Percentiles rank a stretch among this genome's conserved stretches.
phyloP scores from a whole-genome alignment of 345 rosid species.

The Melaleuca alternifolia region DNA sequence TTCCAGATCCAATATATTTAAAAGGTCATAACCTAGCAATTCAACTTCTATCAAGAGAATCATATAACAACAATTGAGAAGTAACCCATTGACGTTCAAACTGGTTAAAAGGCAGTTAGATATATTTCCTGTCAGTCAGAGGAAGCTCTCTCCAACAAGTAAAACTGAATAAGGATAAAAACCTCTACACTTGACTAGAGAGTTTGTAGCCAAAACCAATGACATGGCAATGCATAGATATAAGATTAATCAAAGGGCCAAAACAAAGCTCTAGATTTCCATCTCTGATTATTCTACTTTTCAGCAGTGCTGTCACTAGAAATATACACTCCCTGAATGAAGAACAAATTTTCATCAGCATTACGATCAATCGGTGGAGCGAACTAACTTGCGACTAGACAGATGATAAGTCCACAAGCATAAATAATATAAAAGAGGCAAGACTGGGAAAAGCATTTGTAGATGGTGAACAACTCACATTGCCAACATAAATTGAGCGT shows the following conservation, averaged over 20 bases:
- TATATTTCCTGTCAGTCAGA: background rate
- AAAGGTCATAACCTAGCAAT: background rate
- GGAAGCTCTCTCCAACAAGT: background rate
- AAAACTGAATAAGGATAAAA: background rate
- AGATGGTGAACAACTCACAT: conserved; percentile 48
- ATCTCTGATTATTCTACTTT: background rate
- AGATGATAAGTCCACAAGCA: background rate
- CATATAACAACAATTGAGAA: background rate
- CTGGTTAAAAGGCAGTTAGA: background rate
- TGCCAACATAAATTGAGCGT: conserved; percentile 94
- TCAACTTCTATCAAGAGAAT: background rate
- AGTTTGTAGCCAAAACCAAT: background rate
- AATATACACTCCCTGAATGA: background rate
- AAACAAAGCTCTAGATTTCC: background rate
- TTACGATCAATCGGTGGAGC: background rate
- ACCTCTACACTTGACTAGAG: background rate
- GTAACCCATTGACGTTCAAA: background rate
- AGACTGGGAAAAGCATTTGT: background rate
- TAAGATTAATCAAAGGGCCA: background rate
- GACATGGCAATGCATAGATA: background rate
- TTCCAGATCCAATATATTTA: background rate
- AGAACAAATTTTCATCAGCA: background rate
- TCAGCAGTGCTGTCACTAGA: background rate
- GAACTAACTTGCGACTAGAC: background rate
- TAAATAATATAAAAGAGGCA: background rate